Percentiles rank a stretch among this genome's conserved stretches.
Conservation (phyloP, 768 basidiomycete species). For the Candolleomyces aberdarensis region DNA sequence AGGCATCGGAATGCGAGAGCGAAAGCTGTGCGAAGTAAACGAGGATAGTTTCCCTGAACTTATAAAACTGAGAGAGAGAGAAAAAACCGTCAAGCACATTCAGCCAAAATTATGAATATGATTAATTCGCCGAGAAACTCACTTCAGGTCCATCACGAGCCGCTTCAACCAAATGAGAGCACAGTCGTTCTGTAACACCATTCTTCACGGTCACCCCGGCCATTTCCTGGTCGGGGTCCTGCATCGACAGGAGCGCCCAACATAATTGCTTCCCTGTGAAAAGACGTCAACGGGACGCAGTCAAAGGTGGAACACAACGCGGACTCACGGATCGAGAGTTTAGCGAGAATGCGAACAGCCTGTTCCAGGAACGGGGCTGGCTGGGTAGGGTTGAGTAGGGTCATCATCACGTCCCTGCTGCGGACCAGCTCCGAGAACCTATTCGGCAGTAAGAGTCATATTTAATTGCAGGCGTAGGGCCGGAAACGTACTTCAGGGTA, state of each 20-base stretch:
- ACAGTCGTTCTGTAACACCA: constrained; percentile 44
- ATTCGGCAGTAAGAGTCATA: not conserved
- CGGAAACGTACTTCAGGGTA: constrained; percentile 32
- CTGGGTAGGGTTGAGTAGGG: constrained; percentile 48
- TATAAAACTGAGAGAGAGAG: constrained; percentile 12
- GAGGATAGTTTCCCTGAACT: constrained; percentile 33
- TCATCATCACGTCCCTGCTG: constrained; percentile 39
- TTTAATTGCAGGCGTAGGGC: not conserved
- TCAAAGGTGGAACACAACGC: not conserved
- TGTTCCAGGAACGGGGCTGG: constrained; percentile 49
- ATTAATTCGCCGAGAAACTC: constrained; percentile 6
- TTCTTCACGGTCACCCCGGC: constrained; percentile 12
- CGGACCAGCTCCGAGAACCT: constrained; percentile 34
- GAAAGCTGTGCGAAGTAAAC: constrained; percentile 41
- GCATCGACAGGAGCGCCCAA: constrained; percentile 38
- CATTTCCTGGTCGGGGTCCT: constrained; percentile 20
- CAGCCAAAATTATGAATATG: not conserved
- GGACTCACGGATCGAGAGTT: constrained; percentile 53
- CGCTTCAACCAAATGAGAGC: constrained; percentile 44
- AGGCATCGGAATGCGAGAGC: constrained; percentile 35
- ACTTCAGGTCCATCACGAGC: constrained; percentile 41
- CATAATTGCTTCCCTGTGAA: constrained; percentile 39
- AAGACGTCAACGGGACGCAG: not conserved
- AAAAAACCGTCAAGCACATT: no score
- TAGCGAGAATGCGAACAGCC: constrained; percentile 46